phyloP scores from a whole-genome alignment of 2,329 filamentous ascomycete species.

The Celoporthe dispersa region DNA sequence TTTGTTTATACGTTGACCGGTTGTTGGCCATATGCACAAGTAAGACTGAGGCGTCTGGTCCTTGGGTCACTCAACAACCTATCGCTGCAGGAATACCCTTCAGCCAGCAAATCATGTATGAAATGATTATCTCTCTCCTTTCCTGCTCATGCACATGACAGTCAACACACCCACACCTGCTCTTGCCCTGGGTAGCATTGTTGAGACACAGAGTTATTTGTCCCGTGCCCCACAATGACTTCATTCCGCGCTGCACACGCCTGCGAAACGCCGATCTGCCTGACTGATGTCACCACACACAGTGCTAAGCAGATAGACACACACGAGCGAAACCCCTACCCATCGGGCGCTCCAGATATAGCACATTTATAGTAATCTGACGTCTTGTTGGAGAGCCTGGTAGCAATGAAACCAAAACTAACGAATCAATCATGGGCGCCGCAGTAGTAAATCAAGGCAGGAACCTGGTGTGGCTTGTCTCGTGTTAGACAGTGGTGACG shows the following conservation, averaged over 20 bases:
- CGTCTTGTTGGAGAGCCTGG: constrained; percentile 10
- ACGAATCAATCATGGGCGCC: neutral
- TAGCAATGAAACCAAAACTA: neutral
- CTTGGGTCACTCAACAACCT: too few species aligned
- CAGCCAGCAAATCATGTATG: neutral
- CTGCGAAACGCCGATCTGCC: neutral
- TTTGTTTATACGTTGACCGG: too few species aligned
- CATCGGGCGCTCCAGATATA: neutral
- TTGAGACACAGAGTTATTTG: neutral
- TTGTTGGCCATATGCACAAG: too few species aligned
- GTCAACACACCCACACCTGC: neutral
- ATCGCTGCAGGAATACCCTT: too few species aligned
- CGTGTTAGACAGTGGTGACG: neutral
- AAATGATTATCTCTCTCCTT: neutral
- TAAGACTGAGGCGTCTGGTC: too few species aligned
- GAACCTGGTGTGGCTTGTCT: neutral
- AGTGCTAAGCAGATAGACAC: neutral
- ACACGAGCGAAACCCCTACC: neutral
- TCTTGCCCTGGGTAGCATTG: neutral
- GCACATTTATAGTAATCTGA: constrained; percentile 11
- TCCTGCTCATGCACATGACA: neutral
- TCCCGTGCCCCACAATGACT: constrained; percentile 18
- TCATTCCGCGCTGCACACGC: constrained; percentile 12
- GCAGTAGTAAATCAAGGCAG: constrained; percentile 2
- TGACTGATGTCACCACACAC: constrained; percentile 23